Conservation (phyloP, 257 asterid genomes). For the Ophiorrhiza pumila region DNA sequence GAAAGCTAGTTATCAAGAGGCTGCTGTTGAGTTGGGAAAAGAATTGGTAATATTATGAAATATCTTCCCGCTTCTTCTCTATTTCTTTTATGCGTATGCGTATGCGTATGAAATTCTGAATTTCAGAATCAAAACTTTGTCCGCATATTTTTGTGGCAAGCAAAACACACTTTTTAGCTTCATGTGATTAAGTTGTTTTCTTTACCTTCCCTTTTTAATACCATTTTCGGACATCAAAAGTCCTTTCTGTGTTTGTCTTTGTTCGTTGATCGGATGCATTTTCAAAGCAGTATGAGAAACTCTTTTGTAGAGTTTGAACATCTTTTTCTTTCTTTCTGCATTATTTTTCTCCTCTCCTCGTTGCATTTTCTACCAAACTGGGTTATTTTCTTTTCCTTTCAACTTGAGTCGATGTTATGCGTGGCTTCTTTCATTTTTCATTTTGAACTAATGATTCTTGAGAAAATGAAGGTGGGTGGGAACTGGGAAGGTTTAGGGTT, state of each 20-base stretch:
- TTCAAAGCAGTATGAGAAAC: background rate
- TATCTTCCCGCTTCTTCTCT: background rate
- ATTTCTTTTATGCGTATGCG: background rate
- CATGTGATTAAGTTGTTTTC: background rate
- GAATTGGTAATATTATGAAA: conserved; percentile 48
- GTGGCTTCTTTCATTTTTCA: background rate
- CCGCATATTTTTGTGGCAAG: background rate
- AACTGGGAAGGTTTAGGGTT: conserved; percentile 44
- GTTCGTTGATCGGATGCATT: too few species aligned
- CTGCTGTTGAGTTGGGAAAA: conserved; percentile 76
- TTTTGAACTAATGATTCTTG: conserved; percentile 9
- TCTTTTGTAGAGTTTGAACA: background rate
- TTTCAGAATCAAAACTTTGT: background rate
- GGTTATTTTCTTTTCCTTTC: background rate
- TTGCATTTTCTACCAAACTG: background rate
- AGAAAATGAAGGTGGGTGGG: conserved; percentile 6
- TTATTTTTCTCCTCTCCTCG: background rate
- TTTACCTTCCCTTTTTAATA: background rate
- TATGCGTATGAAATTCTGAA: background rate
- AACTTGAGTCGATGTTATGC: background rate
- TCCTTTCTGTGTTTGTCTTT: too few species aligned
- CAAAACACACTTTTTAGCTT: background rate
- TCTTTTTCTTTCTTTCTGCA: background rate
- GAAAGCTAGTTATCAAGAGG: conserved; percentile 75
- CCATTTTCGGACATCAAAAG: background rate